A percentile compares a stretch with the other conserved stretches of the same genome.
These are phyloP conservation scores for Termitomyces sp. DNA, from an alignment of 768 basidiomycete genomes.

Conservation along the genomic window DNA sequence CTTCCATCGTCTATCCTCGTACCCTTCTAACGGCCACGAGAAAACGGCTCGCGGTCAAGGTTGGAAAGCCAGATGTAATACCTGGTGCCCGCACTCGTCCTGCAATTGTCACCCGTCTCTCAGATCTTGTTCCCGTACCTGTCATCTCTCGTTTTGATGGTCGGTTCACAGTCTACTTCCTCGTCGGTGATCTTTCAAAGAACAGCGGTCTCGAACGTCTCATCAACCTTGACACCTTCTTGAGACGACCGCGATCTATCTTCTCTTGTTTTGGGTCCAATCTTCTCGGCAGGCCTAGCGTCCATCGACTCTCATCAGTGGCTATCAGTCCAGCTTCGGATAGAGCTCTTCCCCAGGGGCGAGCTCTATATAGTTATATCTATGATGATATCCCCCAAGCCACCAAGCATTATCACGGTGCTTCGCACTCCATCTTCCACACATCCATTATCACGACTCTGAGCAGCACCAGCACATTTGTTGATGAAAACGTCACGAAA, in stretches of 20 bases:
- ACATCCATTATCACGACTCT: slow-evolving; percentile 11
- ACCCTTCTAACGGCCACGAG: slow-evolving; percentile 7
- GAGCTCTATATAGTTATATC: slow-evolving; percentile 11
- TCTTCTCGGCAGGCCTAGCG: neutral
- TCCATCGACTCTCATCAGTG: neutral
- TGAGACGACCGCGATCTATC: slow-evolving; percentile 7
- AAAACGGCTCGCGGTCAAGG: slow-evolving; percentile 4
- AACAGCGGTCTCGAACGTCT: slow-evolving; percentile 5
- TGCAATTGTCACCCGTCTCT: slow-evolving; percentile 11
- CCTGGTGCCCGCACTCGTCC: slow-evolving; percentile 11
- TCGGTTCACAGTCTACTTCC: slow-evolving; percentile 12
- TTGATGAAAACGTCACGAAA: slow-evolving; percentile 7
- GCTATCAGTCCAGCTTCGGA: neutral
- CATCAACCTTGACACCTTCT: slow-evolving; percentile 5
- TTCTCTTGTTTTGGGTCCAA: slow-evolving; percentile 9
- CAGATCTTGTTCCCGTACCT: slow-evolving; percentile 12
- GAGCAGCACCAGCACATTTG: slow-evolving; percentile 6
- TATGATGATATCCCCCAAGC: slow-evolving; percentile 15
- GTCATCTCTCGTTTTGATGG: slow-evolving; percentile 11
- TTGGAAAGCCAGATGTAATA: slow-evolving; percentile 11
- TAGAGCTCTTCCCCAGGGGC: slow-evolving; percentile 2
- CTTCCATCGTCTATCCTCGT: slow-evolving; percentile 12
- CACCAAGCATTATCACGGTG: slow-evolving; percentile 9
- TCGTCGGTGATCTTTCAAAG: slow-evolving; percentile 12
- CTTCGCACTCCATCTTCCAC: slow-evolving; percentile 11